These are phyloP conservation scores for Dryas drummondii DNA, from an alignment of 306 rosid genomes.

Conservation along the genomic window DNA sequence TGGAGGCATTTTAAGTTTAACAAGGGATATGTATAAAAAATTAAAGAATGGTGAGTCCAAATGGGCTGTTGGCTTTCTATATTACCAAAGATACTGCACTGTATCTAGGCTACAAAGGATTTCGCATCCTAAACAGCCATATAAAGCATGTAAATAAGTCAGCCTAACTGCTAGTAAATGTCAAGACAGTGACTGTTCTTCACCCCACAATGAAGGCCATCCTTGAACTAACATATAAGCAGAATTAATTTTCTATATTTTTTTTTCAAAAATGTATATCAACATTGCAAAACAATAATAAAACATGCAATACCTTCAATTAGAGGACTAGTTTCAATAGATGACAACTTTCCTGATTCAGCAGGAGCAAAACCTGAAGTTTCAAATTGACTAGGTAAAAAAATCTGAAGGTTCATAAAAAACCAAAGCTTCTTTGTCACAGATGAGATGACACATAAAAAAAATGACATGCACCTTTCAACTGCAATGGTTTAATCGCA, in stretches of 20 bases:
- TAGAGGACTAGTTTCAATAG: constrained; percentile 46
- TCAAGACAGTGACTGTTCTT: neutral
- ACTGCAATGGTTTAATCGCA: constrained; percentile 67
- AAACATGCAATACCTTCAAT: constrained; percentile 52
- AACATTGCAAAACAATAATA: neutral
- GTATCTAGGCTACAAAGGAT: neutral
- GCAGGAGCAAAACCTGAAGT: constrained; percentile 60
- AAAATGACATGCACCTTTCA: constrained; percentile 53
- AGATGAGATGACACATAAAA: constrained; percentile 17
- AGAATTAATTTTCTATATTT: neutral
- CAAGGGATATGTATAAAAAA: neutral
- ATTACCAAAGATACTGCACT: neutral
- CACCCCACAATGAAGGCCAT: neutral
- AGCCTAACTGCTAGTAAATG: neutral
- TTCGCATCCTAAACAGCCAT: neutral
- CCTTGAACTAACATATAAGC: neutral
- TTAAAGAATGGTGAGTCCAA: neutral
- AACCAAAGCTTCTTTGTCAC: constrained; percentile 19
- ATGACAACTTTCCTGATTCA: constrained; percentile 41
- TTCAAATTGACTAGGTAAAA: constrained; percentile 13
- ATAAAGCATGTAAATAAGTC: neutral
- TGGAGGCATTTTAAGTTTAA: neutral
- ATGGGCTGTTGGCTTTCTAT: neutral
- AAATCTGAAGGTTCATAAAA: constrained; percentile 6
- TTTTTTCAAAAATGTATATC: neutral